Conservation (phyloP, 2,329 filamentous ascomycete genomes). For the Aureobasidium sp. region DNA sequence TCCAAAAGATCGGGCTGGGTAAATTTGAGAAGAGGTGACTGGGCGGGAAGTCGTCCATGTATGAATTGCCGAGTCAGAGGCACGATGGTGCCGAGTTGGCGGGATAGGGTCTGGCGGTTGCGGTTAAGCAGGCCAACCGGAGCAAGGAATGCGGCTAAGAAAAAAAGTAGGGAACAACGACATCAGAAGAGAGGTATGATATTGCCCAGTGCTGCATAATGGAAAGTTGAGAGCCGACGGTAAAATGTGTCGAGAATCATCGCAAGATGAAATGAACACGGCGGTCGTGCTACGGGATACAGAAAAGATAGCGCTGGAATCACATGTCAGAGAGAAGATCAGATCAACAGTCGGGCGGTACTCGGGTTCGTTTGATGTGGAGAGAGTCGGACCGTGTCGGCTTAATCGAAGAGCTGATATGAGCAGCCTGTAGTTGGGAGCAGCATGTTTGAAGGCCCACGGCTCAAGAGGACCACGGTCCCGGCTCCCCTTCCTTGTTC, state of each 20-base stretch:
- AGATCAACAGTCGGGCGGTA: constrained; percentile 2
- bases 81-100: constrained; percentile 5
- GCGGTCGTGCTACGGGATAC: not conserved
- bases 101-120: constrained; percentile 7
- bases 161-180: not conserved
- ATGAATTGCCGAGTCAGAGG: constrained; percentile 7
- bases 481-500: constrained; percentile 1
- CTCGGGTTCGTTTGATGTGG: constrained; percentile 6
- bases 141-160: constrained; percentile 7
- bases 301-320: not conserved
- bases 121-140: constrained; percentile 13
- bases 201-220: not conserved
- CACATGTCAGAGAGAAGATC: not conserved
- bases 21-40: not conserved
- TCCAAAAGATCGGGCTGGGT: constrained; percentile 1
- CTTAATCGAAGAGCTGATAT: not conserved
- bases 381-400: constrained; percentile 8
- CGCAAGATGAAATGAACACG: not conserved
- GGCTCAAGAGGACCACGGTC: constrained; percentile 2
- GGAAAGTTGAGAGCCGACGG: not conserved
- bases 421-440: constrained; percentile 1
- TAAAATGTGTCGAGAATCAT: not conserved
- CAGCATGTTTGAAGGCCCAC: constrained; percentile 1
- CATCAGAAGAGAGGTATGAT: not conserved
- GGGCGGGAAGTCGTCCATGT: not conserved